Evolutionary conservation across 768 basidiomycete genomes (phyloP), one percentile per base, ranked within the genome.

Genomic region (Leucocoprinus sp.): DNA sequence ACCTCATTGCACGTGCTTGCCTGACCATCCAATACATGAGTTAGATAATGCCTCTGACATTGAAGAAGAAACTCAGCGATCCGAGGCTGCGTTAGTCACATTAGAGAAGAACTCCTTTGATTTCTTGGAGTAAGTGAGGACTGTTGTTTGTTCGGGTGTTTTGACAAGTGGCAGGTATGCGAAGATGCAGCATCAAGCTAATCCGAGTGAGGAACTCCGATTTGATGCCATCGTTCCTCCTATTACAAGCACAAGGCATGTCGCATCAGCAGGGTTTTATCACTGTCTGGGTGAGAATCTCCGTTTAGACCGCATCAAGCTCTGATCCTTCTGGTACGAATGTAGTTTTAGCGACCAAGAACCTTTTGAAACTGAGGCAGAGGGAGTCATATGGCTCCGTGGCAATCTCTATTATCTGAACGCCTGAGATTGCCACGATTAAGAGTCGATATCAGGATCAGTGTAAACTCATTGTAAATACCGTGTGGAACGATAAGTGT

Each of bases 181-280:
- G 35, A 84, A 77, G 62, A 86, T 86, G 84, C 85, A 84, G 55
- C 64, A 74, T 39, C 75, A 72, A 49, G 73, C 79, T 0, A 69
- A 82, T 43, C 72, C 82, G 19, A 64, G 61, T 37, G 60, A 67
- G 5, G 59, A 65, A 12, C 64, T 90, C 26, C 68, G 63, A 8
- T 87, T 90, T 56, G 76, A 83, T 48, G 70, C 68, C 24, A 70
- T 91, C 26, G 82, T 79, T 8, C 86, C 85, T 8, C 72, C 64
- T 50, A 57, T 63, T 35, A 76, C 82, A 1, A 87, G 82, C 54
- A 85, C 82, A 3, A 71, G 76, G 8, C 85, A 81, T 56, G 83
- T 91, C 28, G 89, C 85, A 8, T 80, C 88, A 7, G 77, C 84
- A 12, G 89, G 80, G 3, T 82, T 92, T 59, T 88, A 92, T 60